phyloP scores from a whole-genome alignment of 805 yeast species.

The Nakazawaea molendinolei region DNA sequence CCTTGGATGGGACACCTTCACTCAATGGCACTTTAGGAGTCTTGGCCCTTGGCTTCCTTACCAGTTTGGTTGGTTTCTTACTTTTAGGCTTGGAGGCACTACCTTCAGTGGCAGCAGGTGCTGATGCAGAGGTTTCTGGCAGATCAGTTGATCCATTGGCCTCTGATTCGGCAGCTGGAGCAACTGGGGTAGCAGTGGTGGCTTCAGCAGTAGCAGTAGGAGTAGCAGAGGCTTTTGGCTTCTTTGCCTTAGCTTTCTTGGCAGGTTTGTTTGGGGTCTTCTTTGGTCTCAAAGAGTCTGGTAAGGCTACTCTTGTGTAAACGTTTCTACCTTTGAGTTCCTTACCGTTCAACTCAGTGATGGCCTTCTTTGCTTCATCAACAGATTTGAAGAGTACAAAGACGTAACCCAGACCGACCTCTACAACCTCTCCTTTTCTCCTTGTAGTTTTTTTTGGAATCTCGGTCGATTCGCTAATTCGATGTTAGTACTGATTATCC shows the following conservation, averaged over 20 bases:
- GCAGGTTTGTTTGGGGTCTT: constrained; percentile 5
- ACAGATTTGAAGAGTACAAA: constrained; percentile 54
- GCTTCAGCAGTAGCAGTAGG: too few species aligned
- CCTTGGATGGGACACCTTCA: constrained; percentile 48
- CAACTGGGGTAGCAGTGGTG: too few species aligned
- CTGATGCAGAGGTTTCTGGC: too few species aligned
- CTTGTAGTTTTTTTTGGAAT: constrained; percentile 20
- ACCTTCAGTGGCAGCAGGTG: too few species aligned
- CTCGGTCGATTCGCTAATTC: constrained; percentile 20
- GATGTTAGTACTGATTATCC: not conserved
- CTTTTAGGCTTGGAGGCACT: too few species aligned
- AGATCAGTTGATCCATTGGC: too few species aligned
- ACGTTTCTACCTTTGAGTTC: constrained; percentile 31
- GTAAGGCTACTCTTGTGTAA: constrained; percentile 46
- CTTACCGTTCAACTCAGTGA: constrained; percentile 21
- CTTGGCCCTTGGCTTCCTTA: constrained; percentile 18
- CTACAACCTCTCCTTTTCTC: constrained; percentile 16
- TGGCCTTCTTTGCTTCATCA: constrained; percentile 64
- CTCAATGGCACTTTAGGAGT: constrained; percentile 22
- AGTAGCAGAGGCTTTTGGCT: constrained; percentile 15
- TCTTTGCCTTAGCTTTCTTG: constrained; percentile 20
- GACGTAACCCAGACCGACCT: constrained; percentile 29
- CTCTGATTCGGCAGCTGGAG: too few species aligned
- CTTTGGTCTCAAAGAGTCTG: constrained; percentile 21
- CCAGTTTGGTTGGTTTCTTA: constrained; percentile 10